A percentile compares a stretch with the other conserved stretches of the same genome.
Conservation (phyloP, 352 stramenopile species). For the Phytophthora litchii region DNA sequence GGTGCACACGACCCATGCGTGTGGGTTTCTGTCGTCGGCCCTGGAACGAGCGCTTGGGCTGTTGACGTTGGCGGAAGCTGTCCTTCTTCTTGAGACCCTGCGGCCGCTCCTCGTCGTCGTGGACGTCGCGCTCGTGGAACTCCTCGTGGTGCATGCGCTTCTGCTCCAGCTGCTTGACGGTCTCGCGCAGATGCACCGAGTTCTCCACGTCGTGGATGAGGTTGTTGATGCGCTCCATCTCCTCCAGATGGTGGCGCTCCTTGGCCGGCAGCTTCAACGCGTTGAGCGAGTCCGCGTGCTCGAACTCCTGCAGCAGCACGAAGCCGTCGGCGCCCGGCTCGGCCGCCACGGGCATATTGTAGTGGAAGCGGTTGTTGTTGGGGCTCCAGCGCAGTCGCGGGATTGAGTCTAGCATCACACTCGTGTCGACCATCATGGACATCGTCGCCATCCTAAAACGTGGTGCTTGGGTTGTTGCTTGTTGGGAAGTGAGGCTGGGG, state of each 20-base stretch:
- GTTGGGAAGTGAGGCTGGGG: slow-evolving; percentile 28
- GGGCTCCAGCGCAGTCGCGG: slow-evolving; percentile 75
- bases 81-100: slow-evolving; percentile 53
- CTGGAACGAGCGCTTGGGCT: slow-evolving; percentile 34
- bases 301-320: slow-evolving; percentile 75
- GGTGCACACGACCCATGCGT: slow-evolving; percentile 13
- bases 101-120: slow-evolving; percentile 55
- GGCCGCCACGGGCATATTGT: slow-evolving; percentile 62
- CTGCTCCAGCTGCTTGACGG: slow-evolving; percentile 64
- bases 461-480: slow-evolving; percentile 25
- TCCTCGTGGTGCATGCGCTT: slow-evolving; percentile 63
- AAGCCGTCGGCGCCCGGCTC: slow-evolving; percentile 70
- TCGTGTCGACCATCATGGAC: slow-evolving; percentile 48
- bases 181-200: slow-evolving; percentile 62
- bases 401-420: slow-evolving; percentile 56
- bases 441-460: slow-evolving; percentile 46
- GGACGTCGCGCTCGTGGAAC: slow-evolving; percentile 57
- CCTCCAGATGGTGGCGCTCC: slow-evolving; percentile 64
- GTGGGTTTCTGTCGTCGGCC: slow-evolving; percentile 10
- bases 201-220: slow-evolving; percentile 79
- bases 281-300: slow-evolving; percentile 54
- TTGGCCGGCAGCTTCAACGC: slow-evolving; percentile 47
- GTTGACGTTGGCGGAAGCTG: slow-evolving; percentile 39
- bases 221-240: slow-evolving; percentile 78
- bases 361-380: slow-evolving; percentile 81